Conservation (phyloP, 129 eudicot genomes). For the Ambrosia trifida region DNA sequence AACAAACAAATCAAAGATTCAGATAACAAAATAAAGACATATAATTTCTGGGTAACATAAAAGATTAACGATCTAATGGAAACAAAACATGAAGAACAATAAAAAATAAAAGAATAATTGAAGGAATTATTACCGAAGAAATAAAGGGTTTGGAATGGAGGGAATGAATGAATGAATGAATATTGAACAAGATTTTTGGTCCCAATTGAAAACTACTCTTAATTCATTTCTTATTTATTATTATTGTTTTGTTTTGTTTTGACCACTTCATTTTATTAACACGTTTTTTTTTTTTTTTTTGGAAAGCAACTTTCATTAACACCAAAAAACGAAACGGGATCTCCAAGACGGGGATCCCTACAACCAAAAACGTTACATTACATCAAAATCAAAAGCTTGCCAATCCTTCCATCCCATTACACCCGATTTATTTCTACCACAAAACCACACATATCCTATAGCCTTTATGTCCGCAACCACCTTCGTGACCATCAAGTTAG, state of each 20-base stretch:
- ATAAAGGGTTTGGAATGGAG: not conserved
- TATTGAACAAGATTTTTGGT: constrained; percentile 24
- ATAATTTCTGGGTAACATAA: not conserved
- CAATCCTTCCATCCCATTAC: too few species aligned
- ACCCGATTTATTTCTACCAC: too few species aligned
- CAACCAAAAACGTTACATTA: too few species aligned
- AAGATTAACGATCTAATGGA: not conserved
- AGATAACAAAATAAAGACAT: not conserved
- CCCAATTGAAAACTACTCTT: constrained; percentile 3
- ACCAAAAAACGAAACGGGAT: too few species aligned
- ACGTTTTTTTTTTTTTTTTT: too few species aligned
- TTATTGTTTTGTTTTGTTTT: not conserved
- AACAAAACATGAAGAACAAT: not conserved
- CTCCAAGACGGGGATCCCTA: too few species aligned
- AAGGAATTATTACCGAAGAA: constrained; percentile 31
- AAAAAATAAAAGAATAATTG: not conserved
- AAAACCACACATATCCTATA: too few species aligned
- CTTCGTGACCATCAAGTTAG: too few species aligned
- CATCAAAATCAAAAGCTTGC: too few species aligned
- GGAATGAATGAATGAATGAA: constrained; percentile 16
- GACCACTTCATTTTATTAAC: too few species aligned
- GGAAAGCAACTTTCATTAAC: too few species aligned
- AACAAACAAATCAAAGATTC: not conserved
- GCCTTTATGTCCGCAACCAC: too few species aligned
- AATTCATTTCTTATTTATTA: not conserved